A percentile compares a stretch with the other conserved stretches of the same genome.
These are phyloP conservation scores for Eucalyptus cloeziana DNA, from an alignment of 345 rosid genomes.

Conservation along the genomic window DNA sequence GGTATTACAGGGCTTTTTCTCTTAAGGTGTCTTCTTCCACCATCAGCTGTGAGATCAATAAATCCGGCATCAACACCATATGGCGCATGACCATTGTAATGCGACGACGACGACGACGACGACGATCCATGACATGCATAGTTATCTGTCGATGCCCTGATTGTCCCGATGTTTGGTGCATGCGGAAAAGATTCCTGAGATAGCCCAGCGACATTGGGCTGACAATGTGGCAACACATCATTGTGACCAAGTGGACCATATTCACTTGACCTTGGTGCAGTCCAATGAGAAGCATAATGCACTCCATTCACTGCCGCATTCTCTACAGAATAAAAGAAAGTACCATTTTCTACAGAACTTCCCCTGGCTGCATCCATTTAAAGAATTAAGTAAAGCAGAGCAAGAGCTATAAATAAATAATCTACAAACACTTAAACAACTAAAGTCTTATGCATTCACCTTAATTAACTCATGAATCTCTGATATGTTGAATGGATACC, in stretches of 20 bases:
- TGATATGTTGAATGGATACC: not conserved
- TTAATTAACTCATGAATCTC: not conserved
- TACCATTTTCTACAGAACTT: constrained; percentile 28
- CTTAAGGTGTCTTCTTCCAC: constrained; percentile 59
- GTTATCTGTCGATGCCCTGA: constrained; percentile 36
- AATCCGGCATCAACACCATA: constrained; percentile 38
- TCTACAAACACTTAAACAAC: not conserved
- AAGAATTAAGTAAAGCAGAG: not conserved
- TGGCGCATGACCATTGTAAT: constrained; percentile 31
- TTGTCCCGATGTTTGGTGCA: constrained; percentile 25
- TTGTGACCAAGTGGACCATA: constrained; percentile 24
- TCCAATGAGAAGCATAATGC: constrained; percentile 55
- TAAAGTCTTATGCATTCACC: not conserved
- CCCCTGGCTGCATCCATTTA: constrained; percentile 29
- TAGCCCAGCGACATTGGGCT: constrained; percentile 37
- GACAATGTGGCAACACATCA: constrained; percentile 42
- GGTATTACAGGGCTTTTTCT: constrained; percentile 62
- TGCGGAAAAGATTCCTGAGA: constrained; percentile 35
- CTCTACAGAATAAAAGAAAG: constrained; percentile 43
- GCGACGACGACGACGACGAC: constrained; percentile 29
- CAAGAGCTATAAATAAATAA: not conserved
- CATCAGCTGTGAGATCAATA: constrained; percentile 39
- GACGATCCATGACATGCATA: constrained; percentile 46
- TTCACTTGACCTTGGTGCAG: constrained; percentile 46
- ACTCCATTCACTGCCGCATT: constrained; percentile 30